Evolutionary conservation across 2,329 filamentous ascomycete species (phyloP).

Genomic region (Hymenoscyphus scutula): DNA sequence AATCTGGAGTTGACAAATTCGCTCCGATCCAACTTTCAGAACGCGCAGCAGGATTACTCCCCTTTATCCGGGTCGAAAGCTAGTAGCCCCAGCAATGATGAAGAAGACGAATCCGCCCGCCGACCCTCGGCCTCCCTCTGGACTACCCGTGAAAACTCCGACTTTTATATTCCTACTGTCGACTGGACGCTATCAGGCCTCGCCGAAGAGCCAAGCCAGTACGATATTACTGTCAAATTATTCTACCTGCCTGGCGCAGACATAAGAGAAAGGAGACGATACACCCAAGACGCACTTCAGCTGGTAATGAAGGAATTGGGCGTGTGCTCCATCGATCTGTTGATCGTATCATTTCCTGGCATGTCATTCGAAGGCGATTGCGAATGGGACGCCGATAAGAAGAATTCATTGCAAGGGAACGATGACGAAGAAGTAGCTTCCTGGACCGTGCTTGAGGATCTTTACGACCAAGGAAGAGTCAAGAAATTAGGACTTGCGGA

Average conservation of each 20-base stretch:
- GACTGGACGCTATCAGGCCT: slow-evolving; percentile 70
- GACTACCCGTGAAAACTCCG: slow-evolving; percentile 62
- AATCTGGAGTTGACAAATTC: slow-evolving; percentile 92
- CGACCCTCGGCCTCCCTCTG: slow-evolving; percentile 49
- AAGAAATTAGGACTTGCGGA: slow-evolving; percentile 81
- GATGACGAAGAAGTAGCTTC: slow-evolving; percentile 67
- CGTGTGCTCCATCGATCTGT: slow-evolving; percentile 73
- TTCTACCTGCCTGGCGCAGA: slow-evolving; percentile 82
- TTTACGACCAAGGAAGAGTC: slow-evolving; percentile 70
- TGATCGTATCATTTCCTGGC: slow-evolving; percentile 91
- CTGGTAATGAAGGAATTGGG: slow-evolving; percentile 79
- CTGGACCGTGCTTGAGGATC: slow-evolving; percentile 69
- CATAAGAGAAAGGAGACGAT: slow-evolving; percentile 60
- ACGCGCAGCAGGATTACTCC: slow-evolving; percentile 64
- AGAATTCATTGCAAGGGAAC: slow-evolving; percentile 59
- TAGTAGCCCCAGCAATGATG: slow-evolving; percentile 34
- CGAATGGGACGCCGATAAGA: slow-evolving; percentile 69
- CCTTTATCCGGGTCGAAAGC: slow-evolving; percentile 40
- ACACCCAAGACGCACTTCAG: slow-evolving; percentile 75
- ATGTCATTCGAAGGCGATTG: slow-evolving; percentile 92
- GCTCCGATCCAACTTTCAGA: slow-evolving; percentile 77
- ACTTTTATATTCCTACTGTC: slow-evolving; percentile 75
- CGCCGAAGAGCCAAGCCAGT: slow-evolving; percentile 76
- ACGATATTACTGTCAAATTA: slow-evolving; percentile 93
- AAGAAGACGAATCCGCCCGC: slow-evolving; percentile 33